Conservation (phyloP, 768 basidiomycete genomes). For the Bullera alba region DNA sequence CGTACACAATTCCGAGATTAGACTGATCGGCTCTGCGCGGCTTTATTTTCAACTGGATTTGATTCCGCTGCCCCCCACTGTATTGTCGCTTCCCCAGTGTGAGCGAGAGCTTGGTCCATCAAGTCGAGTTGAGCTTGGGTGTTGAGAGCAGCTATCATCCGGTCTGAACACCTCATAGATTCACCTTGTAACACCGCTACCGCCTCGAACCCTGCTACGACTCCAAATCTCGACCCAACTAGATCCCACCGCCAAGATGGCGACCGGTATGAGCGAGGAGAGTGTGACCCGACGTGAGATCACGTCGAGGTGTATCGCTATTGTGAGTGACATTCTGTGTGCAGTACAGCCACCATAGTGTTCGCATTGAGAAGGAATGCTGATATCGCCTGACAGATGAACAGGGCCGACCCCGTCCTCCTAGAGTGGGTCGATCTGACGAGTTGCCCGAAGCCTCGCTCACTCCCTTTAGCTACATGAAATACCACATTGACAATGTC, state of each 20-base stretch:
- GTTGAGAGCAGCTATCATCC: too few species aligned
- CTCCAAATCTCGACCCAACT: neutral
- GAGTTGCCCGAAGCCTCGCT: neutral
- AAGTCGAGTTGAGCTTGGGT: too few species aligned
- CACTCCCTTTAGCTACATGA: slow-evolving; percentile 64
- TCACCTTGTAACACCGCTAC: too few species aligned
- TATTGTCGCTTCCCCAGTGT: too few species aligned
- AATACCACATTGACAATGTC: slow-evolving; percentile 81
- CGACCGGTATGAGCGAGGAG: slow-evolving; percentile 29
- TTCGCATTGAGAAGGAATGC: neutral
- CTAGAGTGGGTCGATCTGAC: slow-evolving; percentile 36
- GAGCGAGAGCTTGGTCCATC: too few species aligned
- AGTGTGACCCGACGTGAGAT: slow-evolving; percentile 42
- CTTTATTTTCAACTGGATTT: too few species aligned
- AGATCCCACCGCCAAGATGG: neutral
- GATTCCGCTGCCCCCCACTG: too few species aligned
- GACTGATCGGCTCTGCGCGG: too few species aligned
- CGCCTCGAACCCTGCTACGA: neutral
- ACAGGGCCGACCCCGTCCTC: slow-evolving; percentile 88
- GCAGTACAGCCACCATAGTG: neutral
- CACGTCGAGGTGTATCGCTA: slow-evolving; percentile 90
- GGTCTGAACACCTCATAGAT: too few species aligned
- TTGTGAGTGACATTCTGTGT: slow-evolving; percentile 45
- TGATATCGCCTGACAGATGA: slow-evolving; percentile 53
- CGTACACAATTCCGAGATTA: too few species aligned